A percentile compares a stretch with the other conserved stretches of the same genome.
These are phyloP conservation scores for Kodamaea suecica DNA, from an alignment of 1,139 yeast genomes.

Conservation along the genomic window DNA sequence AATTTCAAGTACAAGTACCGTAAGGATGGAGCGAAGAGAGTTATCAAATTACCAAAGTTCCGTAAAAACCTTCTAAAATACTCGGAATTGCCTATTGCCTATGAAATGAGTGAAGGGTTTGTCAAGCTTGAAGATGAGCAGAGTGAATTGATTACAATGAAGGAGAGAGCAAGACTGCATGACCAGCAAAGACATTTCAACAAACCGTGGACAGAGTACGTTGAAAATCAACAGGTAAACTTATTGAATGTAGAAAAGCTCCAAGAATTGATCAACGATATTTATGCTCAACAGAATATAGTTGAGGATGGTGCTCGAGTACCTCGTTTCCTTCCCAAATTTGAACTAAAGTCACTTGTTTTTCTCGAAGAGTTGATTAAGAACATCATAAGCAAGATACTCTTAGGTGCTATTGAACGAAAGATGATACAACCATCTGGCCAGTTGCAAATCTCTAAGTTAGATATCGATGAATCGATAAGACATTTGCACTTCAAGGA, in stretches of 20 bases:
- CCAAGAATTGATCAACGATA: conserved; percentile 3
- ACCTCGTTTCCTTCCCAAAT: conserved; percentile 6
- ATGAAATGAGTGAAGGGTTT: conserved; percentile 51
- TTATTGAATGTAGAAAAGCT: conserved; percentile 8
- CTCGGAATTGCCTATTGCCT: conserved; percentile 49
- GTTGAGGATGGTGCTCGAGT: conserved; percentile 1
- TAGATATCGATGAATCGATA: conserved; percentile 8
- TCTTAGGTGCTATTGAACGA: conserved; percentile 9
- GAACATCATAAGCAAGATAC: conserved; percentile 8
- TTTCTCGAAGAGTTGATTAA: conserved; percentile 12
- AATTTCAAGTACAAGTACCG: conserved; percentile 10
- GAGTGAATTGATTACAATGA: conserved; percentile 22
- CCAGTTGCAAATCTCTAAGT: neutral
- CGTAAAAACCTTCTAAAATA: conserved; percentile 25
- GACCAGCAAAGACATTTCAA: conserved; percentile 13
- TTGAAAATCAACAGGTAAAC: conserved; percentile 4
- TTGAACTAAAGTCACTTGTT: conserved; percentile 9
- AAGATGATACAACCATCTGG: conserved; percentile 2
- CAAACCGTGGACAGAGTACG: conserved; percentile 6
- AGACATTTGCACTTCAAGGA: conserved; percentile 2
- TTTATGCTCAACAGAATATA: conserved; percentile 9
- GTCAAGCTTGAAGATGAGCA: conserved; percentile 48
- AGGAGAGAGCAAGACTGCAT: conserved; percentile 17
- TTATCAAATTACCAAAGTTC: conserved; percentile 11
- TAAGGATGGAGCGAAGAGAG: conserved; percentile 6